Conservation (phyloP, 129 eudicot genomes). For the Tagetes erecta region DNA sequence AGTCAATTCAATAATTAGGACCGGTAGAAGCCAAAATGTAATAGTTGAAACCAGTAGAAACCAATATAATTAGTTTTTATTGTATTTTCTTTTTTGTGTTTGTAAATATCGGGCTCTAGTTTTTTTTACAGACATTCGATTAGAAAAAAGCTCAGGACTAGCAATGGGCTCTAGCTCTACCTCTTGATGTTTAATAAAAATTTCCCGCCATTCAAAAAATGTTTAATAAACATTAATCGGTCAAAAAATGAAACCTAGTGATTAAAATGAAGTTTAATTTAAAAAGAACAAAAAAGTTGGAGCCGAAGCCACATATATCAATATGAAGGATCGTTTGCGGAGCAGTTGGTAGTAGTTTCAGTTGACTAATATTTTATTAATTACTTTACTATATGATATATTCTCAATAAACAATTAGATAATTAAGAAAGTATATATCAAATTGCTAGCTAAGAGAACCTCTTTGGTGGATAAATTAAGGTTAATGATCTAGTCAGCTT, state of each 20-base stretch:
- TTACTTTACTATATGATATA: background rate
- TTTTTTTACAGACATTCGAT: too few species aligned
- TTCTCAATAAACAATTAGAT: background rate
- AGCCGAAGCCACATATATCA: background rate
- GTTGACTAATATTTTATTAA: background rate
- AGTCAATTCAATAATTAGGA: too few species aligned
- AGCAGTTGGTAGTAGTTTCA: conserved; percentile 23
- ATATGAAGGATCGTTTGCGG: conserved; percentile 2
- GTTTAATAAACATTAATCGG: background rate
- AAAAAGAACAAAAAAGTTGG: conserved; percentile 11
- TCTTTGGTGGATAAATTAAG: background rate
- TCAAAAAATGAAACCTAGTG: background rate
- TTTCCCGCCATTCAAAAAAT: too few species aligned
- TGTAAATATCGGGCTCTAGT: too few species aligned
- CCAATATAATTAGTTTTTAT: too few species aligned
- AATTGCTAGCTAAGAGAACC: background rate
- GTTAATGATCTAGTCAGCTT: background rate
- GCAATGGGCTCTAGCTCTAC: too few species aligned
- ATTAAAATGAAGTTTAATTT: background rate
- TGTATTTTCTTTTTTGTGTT: too few species aligned
- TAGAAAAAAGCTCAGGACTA: too few species aligned
- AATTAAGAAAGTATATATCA: background rate
- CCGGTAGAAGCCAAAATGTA: too few species aligned
- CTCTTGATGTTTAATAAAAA: too few species aligned
- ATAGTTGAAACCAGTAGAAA: too few species aligned